phyloP scores from a whole-genome alignment of 1,284 basidiomycete species.

The Meira nashicola region DNA sequence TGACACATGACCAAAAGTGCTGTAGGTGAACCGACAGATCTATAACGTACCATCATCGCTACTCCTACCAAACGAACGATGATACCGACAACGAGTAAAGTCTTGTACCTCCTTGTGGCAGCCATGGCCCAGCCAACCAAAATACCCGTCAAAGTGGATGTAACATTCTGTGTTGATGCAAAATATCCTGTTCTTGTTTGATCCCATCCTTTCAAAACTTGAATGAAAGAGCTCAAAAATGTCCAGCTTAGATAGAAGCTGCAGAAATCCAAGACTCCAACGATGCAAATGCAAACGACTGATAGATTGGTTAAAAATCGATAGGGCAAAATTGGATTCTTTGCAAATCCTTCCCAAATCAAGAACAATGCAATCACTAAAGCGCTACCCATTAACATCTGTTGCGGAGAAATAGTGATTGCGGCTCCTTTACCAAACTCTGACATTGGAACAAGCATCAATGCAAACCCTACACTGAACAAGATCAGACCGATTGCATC shows the following conservation, averaged over 20 bases:
- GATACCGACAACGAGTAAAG: constrained; percentile 65
- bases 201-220: constrained; percentile 49
- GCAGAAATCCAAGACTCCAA: constrained; percentile 53
- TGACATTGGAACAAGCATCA: constrained; percentile 68
- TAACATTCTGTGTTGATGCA: constrained; percentile 57
- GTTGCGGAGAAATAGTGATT: neutral
- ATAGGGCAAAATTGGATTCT: constrained; percentile 56
- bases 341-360: constrained; percentile 54
- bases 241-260: constrained; percentile 54
- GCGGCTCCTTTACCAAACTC: constrained; percentile 55
- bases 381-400: neutral
- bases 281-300: constrained; percentile 49
- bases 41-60: constrained; percentile 54
- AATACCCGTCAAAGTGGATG: constrained; percentile 66
- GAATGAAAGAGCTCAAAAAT: constrained; percentile 47
- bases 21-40: constrained; percentile 63
- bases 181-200: constrained; percentile 48
- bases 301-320: constrained; percentile 50
- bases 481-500: constrained; percentile 67
- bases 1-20: constrained; percentile 56
- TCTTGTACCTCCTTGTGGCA: constrained; percentile 62
- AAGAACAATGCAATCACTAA: constrained; percentile 53
- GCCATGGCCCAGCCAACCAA: constrained; percentile 62
- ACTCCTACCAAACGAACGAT: constrained; percentile 67
- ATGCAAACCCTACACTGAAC: constrained; percentile 59